Conservation (phyloP, 768 basidiomycete genomes). For the Atractiella rhizophila region DNA sequence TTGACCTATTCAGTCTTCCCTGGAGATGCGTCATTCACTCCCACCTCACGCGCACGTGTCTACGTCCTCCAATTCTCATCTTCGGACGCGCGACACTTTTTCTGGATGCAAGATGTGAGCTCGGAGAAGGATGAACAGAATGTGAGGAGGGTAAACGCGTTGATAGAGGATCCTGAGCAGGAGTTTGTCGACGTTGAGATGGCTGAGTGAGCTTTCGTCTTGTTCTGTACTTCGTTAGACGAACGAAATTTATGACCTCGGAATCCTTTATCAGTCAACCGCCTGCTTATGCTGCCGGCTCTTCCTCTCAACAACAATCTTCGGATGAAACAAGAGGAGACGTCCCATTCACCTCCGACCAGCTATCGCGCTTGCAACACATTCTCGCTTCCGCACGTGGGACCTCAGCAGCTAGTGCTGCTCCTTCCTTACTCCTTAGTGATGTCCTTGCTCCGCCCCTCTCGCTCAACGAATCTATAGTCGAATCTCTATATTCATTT, state of each 20-base stretch:
- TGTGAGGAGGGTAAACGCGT: constrained; percentile 8
- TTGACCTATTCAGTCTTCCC: too few relatives aligned
- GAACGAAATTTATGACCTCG: constrained; percentile 1
- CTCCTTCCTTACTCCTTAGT: too few relatives aligned
- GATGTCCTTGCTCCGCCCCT: too few relatives aligned
- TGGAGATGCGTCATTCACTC: constrained; percentile 13
- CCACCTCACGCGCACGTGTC: constrained; percentile 3
- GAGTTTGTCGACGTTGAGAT: background rate
- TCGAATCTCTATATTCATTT: constrained; percentile 7
- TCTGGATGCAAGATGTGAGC: constrained; percentile 14
- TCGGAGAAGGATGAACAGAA: background rate
- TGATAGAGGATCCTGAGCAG: constrained; percentile 10
- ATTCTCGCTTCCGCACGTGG: too few relatives aligned
- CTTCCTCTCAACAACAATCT: background rate
- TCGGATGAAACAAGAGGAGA: background rate
- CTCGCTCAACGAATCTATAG: background rate
- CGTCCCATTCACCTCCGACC: background rate
- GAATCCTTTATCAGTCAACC: background rate
- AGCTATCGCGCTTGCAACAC: too few relatives aligned
- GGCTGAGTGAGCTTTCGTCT: background rate
- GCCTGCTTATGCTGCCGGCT: background rate
- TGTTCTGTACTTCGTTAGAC: background rate
- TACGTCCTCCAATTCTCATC: constrained; percentile 16
- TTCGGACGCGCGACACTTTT: constrained; percentile 14
- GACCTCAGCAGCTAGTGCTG: too few relatives aligned